These are phyloP conservation scores for Apiospora marii DNA, from an alignment of 2,329 filamentous ascomycete genomes.

Conservation along the genomic window DNA sequence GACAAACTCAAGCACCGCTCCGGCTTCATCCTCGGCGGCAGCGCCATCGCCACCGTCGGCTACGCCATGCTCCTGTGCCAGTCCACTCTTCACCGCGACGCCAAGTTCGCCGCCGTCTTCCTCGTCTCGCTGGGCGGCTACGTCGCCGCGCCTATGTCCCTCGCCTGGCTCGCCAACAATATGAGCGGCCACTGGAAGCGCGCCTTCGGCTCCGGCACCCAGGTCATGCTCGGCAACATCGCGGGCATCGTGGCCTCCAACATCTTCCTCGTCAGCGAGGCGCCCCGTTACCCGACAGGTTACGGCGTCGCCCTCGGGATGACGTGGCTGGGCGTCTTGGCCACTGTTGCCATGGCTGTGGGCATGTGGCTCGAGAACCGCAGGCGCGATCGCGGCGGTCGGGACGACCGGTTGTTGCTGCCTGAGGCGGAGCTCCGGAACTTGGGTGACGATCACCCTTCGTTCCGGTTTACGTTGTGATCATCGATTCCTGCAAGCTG, in stretches of 20 bases:
- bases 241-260: slow-evolving; percentile 47
- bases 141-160: slow-evolving; percentile 43
- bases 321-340: slow-evolving; percentile 42
- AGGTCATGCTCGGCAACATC: slow-evolving; percentile 59
- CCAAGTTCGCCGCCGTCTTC: slow-evolving; percentile 48
- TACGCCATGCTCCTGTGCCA: slow-evolving; percentile 46
- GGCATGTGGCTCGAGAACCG: slow-evolving; percentile 53
- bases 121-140: slow-evolving; percentile 46
- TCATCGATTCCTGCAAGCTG: neutral
- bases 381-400: slow-evolving; percentile 53
- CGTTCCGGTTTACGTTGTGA: slow-evolving; percentile 52
- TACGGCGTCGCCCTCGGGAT: slow-evolving; percentile 45
- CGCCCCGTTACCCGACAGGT: slow-evolving; percentile 46
- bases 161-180: slow-evolving; percentile 62
- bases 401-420: slow-evolving; percentile 49
- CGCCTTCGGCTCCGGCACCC: slow-evolving; percentile 55
- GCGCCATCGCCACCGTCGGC: slow-evolving; percentile 40
- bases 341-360: slow-evolving; percentile 48
- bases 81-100: slow-evolving; percentile 35
- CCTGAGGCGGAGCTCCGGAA: slow-evolving; percentile 52
- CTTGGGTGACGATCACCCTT: slow-evolving; percentile 59
- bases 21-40: slow-evolving; percentile 43
- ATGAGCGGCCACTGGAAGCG: slow-evolving; percentile 61
- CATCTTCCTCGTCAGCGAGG: slow-evolving; percentile 45
- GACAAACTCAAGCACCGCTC: slow-evolving; percentile 46